phyloP scores from a whole-genome alignment of 345 rosid genomes.

The Gossypium mustelinum region DNA sequence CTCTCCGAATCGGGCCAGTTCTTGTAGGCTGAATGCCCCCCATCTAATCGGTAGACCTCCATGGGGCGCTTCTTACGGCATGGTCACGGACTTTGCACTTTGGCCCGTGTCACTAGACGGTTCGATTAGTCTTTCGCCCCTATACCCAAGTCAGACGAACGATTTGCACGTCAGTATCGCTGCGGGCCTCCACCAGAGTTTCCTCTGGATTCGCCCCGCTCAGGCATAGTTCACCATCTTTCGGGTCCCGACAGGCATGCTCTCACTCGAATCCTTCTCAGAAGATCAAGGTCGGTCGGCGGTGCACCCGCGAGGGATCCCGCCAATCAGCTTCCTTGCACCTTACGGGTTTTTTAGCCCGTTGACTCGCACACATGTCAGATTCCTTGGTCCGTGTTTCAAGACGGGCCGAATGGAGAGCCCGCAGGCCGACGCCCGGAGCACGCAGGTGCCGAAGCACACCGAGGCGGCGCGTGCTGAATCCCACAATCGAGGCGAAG shows the following conservation, averaged over 20 bases:
- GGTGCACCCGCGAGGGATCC: constrained; percentile 19
- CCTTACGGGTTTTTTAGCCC: constrained; percentile 25
- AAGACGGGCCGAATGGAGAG: constrained; percentile 33
- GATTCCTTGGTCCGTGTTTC: constrained; percentile 67
- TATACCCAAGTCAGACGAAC: constrained; percentile 35
- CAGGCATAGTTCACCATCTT: constrained; percentile 31
- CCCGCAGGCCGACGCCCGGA: not conserved
- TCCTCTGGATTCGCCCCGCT: constrained; percentile 31
- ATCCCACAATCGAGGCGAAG: rapidly evolving
- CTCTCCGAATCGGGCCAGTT: no score
- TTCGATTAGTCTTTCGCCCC: constrained; percentile 46
- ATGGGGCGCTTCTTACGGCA: no score
- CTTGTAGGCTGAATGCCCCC: no score
- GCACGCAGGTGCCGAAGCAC: no score
- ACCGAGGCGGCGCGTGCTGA: rapidly evolving
- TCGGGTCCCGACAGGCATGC: constrained; percentile 27
- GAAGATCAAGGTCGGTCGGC: constrained; percentile 27
- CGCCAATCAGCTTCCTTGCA: constrained; percentile 17
- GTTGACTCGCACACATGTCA: constrained; percentile 46
- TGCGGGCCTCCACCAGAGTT: constrained; percentile 35
- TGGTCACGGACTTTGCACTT: no score
- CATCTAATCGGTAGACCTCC: no score
- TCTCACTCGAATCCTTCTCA: constrained; percentile 25
- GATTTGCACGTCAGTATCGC: constrained; percentile 27
- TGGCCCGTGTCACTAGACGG: no score